Conservation (phyloP, 352 stramenopile genomes). For the Globisporangium solare region DNA sequence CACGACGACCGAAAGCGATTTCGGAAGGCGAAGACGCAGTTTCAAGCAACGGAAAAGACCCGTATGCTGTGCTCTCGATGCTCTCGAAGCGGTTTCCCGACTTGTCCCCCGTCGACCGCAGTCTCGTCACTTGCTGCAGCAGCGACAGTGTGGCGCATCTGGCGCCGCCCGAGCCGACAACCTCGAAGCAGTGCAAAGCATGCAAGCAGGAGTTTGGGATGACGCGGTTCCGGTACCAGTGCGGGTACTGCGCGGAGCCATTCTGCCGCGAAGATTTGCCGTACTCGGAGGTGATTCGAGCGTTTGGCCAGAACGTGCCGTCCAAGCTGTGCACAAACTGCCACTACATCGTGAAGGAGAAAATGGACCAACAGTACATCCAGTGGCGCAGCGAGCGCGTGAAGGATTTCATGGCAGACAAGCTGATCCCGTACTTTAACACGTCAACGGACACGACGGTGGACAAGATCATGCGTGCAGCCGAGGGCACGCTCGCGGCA, state of each 20-base stretch:
- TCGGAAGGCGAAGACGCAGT: neutral
- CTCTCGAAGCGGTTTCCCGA: slow-evolving; percentile 75
- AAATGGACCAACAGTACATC: slow-evolving; percentile 71
- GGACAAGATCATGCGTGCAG: slow-evolving; percentile 81
- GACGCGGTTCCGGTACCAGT: slow-evolving; percentile 82
- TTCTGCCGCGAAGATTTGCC: slow-evolving; percentile 75
- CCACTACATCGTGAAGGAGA: slow-evolving; percentile 62
- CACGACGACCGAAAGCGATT: neutral
- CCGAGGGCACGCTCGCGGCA: slow-evolving; percentile 67
- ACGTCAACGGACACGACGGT: slow-evolving; percentile 73
- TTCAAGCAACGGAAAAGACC: slow-evolving; percentile 21
- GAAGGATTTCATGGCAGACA: slow-evolving; percentile 63
- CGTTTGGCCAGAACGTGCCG: slow-evolving; percentile 54
- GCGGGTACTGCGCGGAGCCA: slow-evolving; percentile 75
- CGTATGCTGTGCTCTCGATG: slow-evolving; percentile 53
- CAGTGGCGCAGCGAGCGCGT: slow-evolving; percentile 81
- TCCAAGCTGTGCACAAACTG: slow-evolving; percentile 72
- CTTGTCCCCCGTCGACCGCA: slow-evolving; percentile 63
- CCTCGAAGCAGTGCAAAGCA: slow-evolving; percentile 59
- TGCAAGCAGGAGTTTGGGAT: slow-evolving; percentile 74
- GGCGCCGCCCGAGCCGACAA: slow-evolving; percentile 55
- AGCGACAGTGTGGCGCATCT: slow-evolving; percentile 40
- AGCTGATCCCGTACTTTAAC: slow-evolving; percentile 74
- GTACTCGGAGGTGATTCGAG: slow-evolving; percentile 48
- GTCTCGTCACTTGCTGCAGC: slow-evolving; percentile 65